A percentile compares a stretch with the other conserved stretches of the same genome.
Conservation (phyloP, 2,329 filamentous ascomycete genomes). For the Fusarium illudens region DNA sequence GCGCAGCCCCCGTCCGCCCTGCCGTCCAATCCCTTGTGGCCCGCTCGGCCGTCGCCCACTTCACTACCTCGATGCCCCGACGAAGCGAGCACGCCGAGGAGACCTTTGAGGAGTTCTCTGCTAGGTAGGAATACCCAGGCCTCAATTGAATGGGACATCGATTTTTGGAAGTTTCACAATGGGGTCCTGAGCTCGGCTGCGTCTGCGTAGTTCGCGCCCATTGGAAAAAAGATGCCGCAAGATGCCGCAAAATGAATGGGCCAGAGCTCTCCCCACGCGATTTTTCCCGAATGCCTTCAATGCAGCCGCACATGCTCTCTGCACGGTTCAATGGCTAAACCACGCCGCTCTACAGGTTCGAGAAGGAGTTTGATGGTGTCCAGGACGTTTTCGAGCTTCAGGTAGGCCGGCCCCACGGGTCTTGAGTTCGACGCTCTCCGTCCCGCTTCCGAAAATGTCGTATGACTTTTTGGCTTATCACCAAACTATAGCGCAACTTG, state of each 20-base stretch:
- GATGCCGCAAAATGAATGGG: constrained; percentile 27
- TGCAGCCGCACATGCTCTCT: constrained; percentile 30
- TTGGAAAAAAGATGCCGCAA: constrained; percentile 40
- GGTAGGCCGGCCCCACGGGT: constrained; percentile 63
- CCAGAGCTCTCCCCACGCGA: constrained; percentile 39
- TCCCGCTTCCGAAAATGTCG: constrained; percentile 40
- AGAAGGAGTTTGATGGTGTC: constrained; percentile 98
- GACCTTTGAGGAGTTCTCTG: constrained; percentile 98
- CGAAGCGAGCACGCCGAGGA: constrained; percentile 82
- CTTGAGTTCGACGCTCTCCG: constrained; percentile 34
- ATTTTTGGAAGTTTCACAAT: constrained; percentile 9
- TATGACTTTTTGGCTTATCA: constrained; percentile 45
- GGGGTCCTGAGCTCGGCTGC: not conserved
- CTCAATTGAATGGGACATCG: constrained; percentile 20
- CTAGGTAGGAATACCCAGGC: constrained; percentile 73
- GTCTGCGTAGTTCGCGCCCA: constrained; percentile 13
- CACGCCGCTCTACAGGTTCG: constrained; percentile 72
- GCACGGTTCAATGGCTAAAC: constrained; percentile 43
- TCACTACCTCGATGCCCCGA: constrained; percentile 69
- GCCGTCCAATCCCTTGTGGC: constrained; percentile 64
- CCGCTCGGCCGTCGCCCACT: constrained; percentile 65
- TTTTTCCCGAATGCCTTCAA: constrained; percentile 42
- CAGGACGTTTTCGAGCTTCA: constrained; percentile 99
- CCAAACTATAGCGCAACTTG: constrained; percentile 74
- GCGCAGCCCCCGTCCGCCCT: constrained; percentile 67